A percentile compares a stretch with the other conserved stretches of the same genome.
Conservation (phyloP, 1,284 basidiomycete species). For the Thecaphora frezii region DNA sequence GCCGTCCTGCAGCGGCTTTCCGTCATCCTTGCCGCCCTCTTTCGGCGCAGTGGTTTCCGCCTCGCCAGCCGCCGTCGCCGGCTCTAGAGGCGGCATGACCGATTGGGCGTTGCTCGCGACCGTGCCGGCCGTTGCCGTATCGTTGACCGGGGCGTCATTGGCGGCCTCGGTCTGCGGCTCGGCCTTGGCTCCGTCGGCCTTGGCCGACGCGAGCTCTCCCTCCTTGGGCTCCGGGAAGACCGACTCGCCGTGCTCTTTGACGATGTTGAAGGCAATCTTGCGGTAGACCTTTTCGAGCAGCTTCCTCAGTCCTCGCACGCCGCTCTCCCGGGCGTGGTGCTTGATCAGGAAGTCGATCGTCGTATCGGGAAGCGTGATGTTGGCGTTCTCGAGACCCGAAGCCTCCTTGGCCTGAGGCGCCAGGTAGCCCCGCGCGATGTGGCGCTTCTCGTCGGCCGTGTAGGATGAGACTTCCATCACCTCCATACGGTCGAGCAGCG, state of each 20-base stretch:
- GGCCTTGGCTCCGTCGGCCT: slow-evolving; percentile 18
- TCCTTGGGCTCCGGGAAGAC: slow-evolving; percentile 71
- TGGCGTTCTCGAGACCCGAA: slow-evolving; percentile 69
- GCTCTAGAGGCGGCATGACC: slow-evolving; percentile 35
- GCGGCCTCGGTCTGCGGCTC: background rate
- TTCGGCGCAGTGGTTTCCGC: slow-evolving; percentile 6
- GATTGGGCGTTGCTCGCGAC: slow-evolving; percentile 57
- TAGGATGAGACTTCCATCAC: slow-evolving; percentile 86
- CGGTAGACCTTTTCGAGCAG: slow-evolving; percentile 80
- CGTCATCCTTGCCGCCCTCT: slow-evolving; percentile 26
- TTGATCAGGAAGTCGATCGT: slow-evolving; percentile 89
- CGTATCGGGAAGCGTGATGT: slow-evolving; percentile 52
- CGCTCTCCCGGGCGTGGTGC: slow-evolving; percentile 95
- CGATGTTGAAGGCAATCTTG: slow-evolving; percentile 90
- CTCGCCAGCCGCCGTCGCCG: slow-evolving; percentile 1
- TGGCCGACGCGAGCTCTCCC: slow-evolving; percentile 57
- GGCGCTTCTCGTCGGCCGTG: slow-evolving; percentile 91
- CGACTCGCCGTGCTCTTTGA: slow-evolving; percentile 86
- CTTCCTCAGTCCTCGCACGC: slow-evolving; percentile 61
- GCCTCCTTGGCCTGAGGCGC: slow-evolving; percentile 92
- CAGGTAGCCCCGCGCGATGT: slow-evolving; percentile 88
- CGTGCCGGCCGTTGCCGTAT: slow-evolving; percentile 16
- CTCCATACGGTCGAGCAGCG: slow-evolving; percentile 85
- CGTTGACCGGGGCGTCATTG: slow-evolving; percentile 1
- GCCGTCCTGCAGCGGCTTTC: slow-evolving; percentile 35